Evolutionary conservation across 1,139 yeast species (phyloP).

Genomic region (Geotrichum aggregatum): DNA sequence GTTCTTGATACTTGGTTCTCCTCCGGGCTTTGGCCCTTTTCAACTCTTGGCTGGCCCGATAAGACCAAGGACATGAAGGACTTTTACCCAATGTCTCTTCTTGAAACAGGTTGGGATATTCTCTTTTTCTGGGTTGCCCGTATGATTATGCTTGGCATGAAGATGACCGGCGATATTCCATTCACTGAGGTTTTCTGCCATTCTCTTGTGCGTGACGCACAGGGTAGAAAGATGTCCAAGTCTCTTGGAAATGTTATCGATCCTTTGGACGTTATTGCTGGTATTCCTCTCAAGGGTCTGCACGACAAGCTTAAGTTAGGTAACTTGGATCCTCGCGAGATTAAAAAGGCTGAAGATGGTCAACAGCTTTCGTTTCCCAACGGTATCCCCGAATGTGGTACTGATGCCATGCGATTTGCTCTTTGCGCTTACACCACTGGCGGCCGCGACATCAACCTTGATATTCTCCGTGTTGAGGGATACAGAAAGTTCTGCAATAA

Average conservation of each 20-base stretch:
- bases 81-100: slow-evolving; percentile 86
- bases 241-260: slow-evolving; percentile 94
- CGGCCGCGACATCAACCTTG: slow-evolving; percentile 96
- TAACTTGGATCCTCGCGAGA: slow-evolving; percentile 85
- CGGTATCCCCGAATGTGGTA: slow-evolving; percentile 99
- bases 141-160: slow-evolving; percentile 88
- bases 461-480: slow-evolving; percentile 95
- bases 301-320: slow-evolving; percentile 76
- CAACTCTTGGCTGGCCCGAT: slow-evolving; percentile 94
- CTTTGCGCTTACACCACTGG: slow-evolving; percentile 98
- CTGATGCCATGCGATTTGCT: slow-evolving; percentile 96
- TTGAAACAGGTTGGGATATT: slow-evolving; percentile 99
- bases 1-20: slow-evolving; percentile 98
- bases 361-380: slow-evolving; percentile 88
- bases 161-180: slow-evolving; percentile 86
- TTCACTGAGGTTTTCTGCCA: slow-evolving; percentile 97
- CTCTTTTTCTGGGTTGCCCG: slow-evolving; percentile 98
- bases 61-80: slow-evolving; percentile 66
- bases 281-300: slow-evolving; percentile 73
- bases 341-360: slow-evolving; percentile 82
- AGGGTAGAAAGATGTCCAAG: slow-evolving; percentile 98
- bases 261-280: slow-evolving; percentile 88
- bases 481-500: slow-evolving; percentile 99
- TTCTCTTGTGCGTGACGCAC: slow-evolving; percentile 97
- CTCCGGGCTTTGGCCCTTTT: slow-evolving; percentile 96